phyloP scores from a whole-genome alignment of 352 stramenopile species.

The Hyaloperonospora arabidopsidis region DNA sequence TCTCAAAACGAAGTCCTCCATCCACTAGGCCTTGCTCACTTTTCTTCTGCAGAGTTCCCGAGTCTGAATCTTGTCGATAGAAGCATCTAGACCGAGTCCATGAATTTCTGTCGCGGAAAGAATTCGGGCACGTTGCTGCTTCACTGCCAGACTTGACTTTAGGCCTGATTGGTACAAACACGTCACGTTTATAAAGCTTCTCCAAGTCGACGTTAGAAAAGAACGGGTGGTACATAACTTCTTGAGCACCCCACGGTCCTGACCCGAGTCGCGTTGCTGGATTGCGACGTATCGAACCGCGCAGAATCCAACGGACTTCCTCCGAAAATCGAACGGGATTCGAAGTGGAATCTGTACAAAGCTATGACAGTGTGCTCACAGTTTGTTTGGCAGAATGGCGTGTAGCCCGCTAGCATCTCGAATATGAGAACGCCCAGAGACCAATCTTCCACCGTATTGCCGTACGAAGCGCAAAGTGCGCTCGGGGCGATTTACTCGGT shows the following conservation, averaged over 20 bases:
- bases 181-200: conserved; percentile 66
- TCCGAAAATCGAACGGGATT: conserved; percentile 74
- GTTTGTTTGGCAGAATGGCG: conserved; percentile 73
- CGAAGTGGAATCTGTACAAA: conserved; percentile 71
- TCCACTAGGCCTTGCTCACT: conserved; percentile 8
- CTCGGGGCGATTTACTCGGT: conserved; percentile 83
- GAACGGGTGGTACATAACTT: conserved; percentile 84
- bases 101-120: conserved; percentile 71
- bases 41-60: conserved; percentile 39
- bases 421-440: conserved; percentile 78
- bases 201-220: conserved; percentile 74
- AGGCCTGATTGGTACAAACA: conserved; percentile 54
- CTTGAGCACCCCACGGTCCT: conserved; percentile 49
- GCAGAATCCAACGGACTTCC: conserved; percentile 65
- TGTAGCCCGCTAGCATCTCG: conserved; percentile 77
- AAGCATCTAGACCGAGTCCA: conserved; percentile 58
- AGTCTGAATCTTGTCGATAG: conserved; percentile 63
- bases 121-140: conserved; percentile 75
- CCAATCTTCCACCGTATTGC: conserved; percentile 85
- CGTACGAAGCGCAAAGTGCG: conserved; percentile 71
- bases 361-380: conserved; percentile 81
- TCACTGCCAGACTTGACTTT: conserved; percentile 65
- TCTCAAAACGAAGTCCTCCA: not conserved
- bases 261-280: conserved; percentile 70
- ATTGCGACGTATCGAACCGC: conserved; percentile 63